These are phyloP conservation scores for Hyphochytrium catenoides DNA, from an alignment of 352 stramenopile genomes.

Conservation along the genomic window DNA sequence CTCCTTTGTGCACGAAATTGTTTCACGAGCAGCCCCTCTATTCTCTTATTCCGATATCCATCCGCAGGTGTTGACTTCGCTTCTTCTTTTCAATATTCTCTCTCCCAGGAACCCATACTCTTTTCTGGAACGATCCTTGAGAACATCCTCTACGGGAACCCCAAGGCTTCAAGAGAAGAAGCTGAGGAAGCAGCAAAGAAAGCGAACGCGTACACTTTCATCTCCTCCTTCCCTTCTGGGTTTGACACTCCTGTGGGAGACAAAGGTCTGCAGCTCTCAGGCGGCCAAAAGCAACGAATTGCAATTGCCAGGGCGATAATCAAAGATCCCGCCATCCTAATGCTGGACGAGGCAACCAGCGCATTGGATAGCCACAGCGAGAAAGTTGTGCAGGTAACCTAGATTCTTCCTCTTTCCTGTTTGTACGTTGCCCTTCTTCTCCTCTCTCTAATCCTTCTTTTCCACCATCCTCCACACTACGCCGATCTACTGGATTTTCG, in stretches of 20 bases:
- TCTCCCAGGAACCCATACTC: constrained; percentile 40
- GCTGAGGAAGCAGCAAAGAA: constrained; percentile 46
- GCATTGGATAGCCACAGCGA: constrained; percentile 46
- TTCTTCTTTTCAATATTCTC: constrained; percentile 7
- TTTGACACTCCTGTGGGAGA: constrained; percentile 62
- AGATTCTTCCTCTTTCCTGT: too few species aligned
- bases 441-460: too few species aligned
- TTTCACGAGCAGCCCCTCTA: neutral
- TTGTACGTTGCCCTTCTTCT: too few species aligned
- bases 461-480: too few species aligned
- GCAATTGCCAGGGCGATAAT: constrained; percentile 45
- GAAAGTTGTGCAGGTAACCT: constrained; percentile 42
- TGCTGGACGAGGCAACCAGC: constrained; percentile 48
- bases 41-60: neutral
- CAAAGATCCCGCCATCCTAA: constrained; percentile 40
- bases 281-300: constrained; percentile 52
- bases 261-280: constrained; percentile 41
- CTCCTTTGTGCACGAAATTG: neutral
- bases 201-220: constrained; percentile 70
- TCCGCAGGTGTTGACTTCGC: constrained; percentile 62
- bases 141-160: constrained; percentile 39
- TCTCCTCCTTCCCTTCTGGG: constrained; percentile 45
- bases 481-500: too few species aligned
- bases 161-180: constrained; percentile 26
- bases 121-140: constrained; percentile 47